phyloP scores from a whole-genome alignment of 306 rosid genomes.

The Ormosia semicastrata region DNA sequence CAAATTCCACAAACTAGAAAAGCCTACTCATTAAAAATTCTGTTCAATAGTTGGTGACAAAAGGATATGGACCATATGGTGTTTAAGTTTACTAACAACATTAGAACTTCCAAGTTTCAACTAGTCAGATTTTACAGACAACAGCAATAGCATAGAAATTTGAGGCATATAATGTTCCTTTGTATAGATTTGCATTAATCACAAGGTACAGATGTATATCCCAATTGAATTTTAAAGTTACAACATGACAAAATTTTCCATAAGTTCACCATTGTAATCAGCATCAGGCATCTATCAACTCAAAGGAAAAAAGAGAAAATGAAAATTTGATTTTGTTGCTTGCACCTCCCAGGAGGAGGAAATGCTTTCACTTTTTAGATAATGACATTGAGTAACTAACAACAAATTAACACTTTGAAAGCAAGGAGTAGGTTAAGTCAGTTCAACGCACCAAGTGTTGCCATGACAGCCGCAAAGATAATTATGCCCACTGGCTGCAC shows the following conservation, averaged over 20 bases:
- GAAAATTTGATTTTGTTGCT: not conserved
- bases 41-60: not conserved
- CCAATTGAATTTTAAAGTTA: not conserved
- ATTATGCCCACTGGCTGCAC: conserved; percentile 94
- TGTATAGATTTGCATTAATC: not conserved
- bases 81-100: not conserved
- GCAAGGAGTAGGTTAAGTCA: conserved; percentile 14
- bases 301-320: not conserved
- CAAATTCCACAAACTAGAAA: not conserved
- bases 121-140: not conserved
- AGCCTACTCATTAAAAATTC: not conserved
- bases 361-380: not conserved
- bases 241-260: not conserved
- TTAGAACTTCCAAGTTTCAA: not conserved
- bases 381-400: not conserved
- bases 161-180: not conserved
- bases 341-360: not conserved
- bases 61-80: not conserved
- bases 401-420: conserved; percentile 1
- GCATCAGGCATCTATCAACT: not conserved
- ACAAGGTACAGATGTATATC: not conserved
- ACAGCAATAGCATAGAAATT: not conserved
- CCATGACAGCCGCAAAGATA: conserved; percentile 93
- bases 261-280: not conserved
- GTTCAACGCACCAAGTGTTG: conserved; percentile 58